Evolutionary conservation across 1,284 basidiomycete genomes (phyloP), one percentile per base, ranked within the genome.

Genomic region (Peniophora sp.): DNA sequence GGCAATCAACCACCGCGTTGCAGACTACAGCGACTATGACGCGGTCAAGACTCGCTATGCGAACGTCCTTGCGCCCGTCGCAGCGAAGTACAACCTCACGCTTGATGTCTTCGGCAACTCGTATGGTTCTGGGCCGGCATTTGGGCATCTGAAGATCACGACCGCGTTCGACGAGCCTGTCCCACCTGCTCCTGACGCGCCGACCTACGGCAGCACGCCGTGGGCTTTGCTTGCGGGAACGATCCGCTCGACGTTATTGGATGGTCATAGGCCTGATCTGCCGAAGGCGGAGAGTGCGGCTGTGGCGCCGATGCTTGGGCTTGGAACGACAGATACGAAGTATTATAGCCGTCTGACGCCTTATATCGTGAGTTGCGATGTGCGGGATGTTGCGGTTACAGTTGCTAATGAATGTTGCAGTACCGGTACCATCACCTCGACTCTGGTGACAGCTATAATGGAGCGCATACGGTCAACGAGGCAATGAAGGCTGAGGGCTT

Each of bases 111-210:
- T 79, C 53, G 76, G 73, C 3, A 20, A 6, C 37, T 8, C 18
- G 8, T 41, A 17, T 15, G 37, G 37, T 8, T n/a, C 37, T n/a
- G 18, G 18, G 15, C 18, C 37, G 15, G 15, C 37, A 8, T n/a
- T 41, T 8, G 55, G 59, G 41, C 58, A 52, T 17, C 53, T 62
- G 44, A 53, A 23, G 12, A 24, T 63, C 18, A 54, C 60, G 27
- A 62, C 71, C 47, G 64, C 37, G 37, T 41, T 62, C 48, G 60
- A 61, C 14, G 59, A 61, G 3, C 65, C 64, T n/a, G 61, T 75
- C 22, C 68, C 77, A 24, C 74, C 77, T 3, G 72, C 78, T 3
- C 75, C 76, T 1, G 61, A 70, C 9, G 70, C 77, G 3, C 72
- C 76, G 3, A 65, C 62, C 2, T 56, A 62, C 18, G 62, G 62